These are phyloP conservation scores for Lepidopterella palustris DNA, from an alignment of 495 filamentous ascomycete species.

Conservation along the genomic window DNA sequence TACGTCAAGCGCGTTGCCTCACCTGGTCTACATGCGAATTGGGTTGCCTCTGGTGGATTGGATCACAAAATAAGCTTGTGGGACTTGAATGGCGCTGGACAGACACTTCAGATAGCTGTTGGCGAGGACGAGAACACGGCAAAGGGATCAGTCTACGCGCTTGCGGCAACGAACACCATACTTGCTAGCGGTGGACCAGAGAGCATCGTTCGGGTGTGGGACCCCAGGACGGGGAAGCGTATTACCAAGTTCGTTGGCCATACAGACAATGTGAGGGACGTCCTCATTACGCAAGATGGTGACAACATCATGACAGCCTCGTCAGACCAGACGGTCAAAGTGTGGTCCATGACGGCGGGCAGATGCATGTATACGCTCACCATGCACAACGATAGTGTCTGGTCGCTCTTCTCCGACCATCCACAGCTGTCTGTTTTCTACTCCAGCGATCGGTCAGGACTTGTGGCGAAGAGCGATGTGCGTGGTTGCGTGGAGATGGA, in stretches of 20 bases:
- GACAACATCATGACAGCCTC: slow-evolving; percentile 92
- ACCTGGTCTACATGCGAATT: slow-evolving; percentile 60
- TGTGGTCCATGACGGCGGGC: slow-evolving; percentile 92
- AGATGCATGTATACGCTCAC: slow-evolving; percentile 95
- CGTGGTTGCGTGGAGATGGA: slow-evolving; percentile 72
- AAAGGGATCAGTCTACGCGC: slow-evolving; percentile 92
- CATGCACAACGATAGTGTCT: slow-evolving; percentile 98
- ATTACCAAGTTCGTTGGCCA: slow-evolving; percentile 98
- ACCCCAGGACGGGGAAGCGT: slow-evolving; percentile 77
- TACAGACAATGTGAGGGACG: slow-evolving; percentile 87
- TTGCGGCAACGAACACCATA: slow-evolving; percentile 66
- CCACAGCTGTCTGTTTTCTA: slow-evolving; percentile 84
- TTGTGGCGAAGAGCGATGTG: slow-evolving; percentile 91
- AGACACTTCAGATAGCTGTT: slow-evolving; percentile 77
- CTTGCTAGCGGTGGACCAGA: slow-evolving; percentile 92
- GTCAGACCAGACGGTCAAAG: slow-evolving; percentile 93
- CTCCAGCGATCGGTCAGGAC: slow-evolving; percentile 82
- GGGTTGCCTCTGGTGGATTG: slow-evolving; percentile 94
- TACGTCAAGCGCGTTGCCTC: slow-evolving; percentile 93
- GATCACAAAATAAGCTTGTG: slow-evolving; percentile 88
- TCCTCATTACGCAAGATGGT: slow-evolving; percentile 79
- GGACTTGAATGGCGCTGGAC: slow-evolving; percentile 83
- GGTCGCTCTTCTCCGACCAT: slow-evolving; percentile 88
- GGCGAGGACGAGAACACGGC: slow-evolving; percentile 70
- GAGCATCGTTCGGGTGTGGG: slow-evolving; percentile 89